Evolutionary conservation across 1,139 yeast genomes (phyloP).

Genomic region (Debaryomyces fabryi): DNA sequence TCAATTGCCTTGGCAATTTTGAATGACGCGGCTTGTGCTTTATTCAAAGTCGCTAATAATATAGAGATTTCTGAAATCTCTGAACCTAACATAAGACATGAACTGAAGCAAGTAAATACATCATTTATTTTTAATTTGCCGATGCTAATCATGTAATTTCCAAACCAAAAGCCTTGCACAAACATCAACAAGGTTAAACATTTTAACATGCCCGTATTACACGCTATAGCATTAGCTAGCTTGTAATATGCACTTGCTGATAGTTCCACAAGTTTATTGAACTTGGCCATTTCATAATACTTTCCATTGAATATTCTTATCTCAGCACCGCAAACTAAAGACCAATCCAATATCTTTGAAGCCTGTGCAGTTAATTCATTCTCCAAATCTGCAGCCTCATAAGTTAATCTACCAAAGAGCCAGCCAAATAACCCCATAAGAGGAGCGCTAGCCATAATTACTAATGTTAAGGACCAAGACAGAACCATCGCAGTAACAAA

Average conservation of each 20-base stretch:
- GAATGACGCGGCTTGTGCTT: conserved; percentile 63
- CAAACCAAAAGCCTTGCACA: conserved; percentile 93
- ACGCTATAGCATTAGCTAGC: conserved; percentile 51
- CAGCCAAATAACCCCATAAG: conserved; percentile 55
- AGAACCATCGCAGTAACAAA: conserved; percentile 69
- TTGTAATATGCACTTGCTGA: conserved; percentile 54
- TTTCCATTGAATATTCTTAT: conserved; percentile 68
- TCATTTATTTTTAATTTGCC: conserved; percentile 57
- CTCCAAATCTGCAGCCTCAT: conserved; percentile 54
- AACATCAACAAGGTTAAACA: conserved; percentile 69
- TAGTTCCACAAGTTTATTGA: conserved; percentile 36
- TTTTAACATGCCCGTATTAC: conserved; percentile 62
- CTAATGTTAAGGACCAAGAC: conserved; percentile 83
- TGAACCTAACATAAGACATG: conserved; percentile 73
- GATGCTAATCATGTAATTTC: conserved; percentile 60
- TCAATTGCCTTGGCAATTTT: conserved; percentile 35
- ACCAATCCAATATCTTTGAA: conserved; percentile 71
- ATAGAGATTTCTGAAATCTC: conserved; percentile 55
- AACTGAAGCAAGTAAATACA: conserved; percentile 80
- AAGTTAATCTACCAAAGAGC: conserved; percentile 55
- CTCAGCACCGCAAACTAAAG: conserved; percentile 58
- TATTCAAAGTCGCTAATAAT: conserved; percentile 58
- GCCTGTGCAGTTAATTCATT: conserved; percentile 59
- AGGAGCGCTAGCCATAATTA: conserved; percentile 74
- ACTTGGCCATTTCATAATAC: conserved; percentile 48